Evolutionary conservation across 2,329 filamentous ascomycete genomes (phyloP), one percentile per base, ranked within the genome.

Genomic region (Cercospora janseana): DNA sequence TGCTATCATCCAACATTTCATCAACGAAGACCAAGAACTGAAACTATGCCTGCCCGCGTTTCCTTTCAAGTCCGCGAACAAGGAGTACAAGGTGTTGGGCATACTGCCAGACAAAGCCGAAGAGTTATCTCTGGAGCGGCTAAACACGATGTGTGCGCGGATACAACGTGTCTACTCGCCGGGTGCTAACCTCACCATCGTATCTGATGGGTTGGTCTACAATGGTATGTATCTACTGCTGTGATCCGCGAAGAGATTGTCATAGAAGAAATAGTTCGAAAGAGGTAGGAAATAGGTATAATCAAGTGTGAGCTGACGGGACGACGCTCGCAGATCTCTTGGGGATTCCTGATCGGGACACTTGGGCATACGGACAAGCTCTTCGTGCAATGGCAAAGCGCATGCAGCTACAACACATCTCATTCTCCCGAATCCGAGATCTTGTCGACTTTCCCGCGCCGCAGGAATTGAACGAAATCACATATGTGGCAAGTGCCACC

Each of bases 41-140:
- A 29, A 29, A n/a, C 27, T 56, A 51, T 57, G 54, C 29, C 35
- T 57, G n/a, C 54, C 54, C 18, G 54, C 54, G 12, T 57, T 57
- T 32, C 54, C 54, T 6, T 57, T 55, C 48, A 57, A 57, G 28
- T 57, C 54, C 5, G 21, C 52, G 9, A 57, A 57, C 27, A 52
- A 31, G 5, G 43, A 32, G 32, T 49, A 37, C 9, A 57, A 57
- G 24, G 54, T 57, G 6, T 23, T 57, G 15, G 52, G 54, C n/a
- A 21, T 8, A 7, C 35, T 57, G 2, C 54, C 54, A 1, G 54
- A 57, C 45, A 55, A 55, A 35, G 54, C 48, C 18, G 54, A 57
- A 20, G 52, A 49, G 40, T 42, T 55, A 5, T 49, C 49, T 46
- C 34, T 55, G 34, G 52, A 37, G 9, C 49, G 46, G 16, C 26